A percentile compares a stretch with the other conserved stretches of the same genome.
phyloP scores from a whole-genome alignment of 2,329 filamentous ascomycete species.

The Corinectria fuckeliana region DNA sequence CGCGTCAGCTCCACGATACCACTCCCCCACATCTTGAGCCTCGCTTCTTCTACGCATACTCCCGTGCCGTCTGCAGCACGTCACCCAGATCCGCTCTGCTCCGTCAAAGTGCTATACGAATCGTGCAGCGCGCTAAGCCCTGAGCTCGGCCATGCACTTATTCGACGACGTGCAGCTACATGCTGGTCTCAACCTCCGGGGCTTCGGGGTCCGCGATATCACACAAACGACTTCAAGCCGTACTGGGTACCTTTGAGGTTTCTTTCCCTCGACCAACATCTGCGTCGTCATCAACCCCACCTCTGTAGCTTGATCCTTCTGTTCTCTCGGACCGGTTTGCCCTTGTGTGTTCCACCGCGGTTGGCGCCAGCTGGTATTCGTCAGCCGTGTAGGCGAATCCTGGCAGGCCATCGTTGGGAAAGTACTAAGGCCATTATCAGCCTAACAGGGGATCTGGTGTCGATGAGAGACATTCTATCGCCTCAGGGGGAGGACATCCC shows the following conservation, averaged over 20 bases:
- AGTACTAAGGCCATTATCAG: background rate
- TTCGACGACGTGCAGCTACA: background rate
- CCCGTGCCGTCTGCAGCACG: background rate
- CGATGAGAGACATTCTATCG: background rate
- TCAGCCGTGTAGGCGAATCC: background rate
- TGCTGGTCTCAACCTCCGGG: background rate
- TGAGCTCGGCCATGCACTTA: background rate
- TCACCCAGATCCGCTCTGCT: background rate
- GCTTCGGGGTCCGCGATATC: background rate
- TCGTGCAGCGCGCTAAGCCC: slow-evolving; percentile 16
- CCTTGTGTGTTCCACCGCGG: background rate
- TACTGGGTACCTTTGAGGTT: background rate
- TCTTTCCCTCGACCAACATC: background rate
- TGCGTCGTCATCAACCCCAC: background rate
- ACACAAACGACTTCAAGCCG: background rate
- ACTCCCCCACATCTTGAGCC: background rate
- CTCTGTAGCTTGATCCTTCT: background rate
- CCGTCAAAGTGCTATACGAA: slow-evolving; percentile 13
- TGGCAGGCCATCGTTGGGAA: background rate
- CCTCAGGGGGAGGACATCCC: background rate
- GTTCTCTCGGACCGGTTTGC: background rate
- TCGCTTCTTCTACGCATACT: background rate
- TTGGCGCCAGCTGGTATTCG: background rate
- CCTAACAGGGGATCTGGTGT: background rate
- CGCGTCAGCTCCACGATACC: background rate